These are phyloP conservation scores for Mortierella sp. DNA, from an alignment of 371 early-diverging fungal species.

Conservation along the genomic window DNA sequence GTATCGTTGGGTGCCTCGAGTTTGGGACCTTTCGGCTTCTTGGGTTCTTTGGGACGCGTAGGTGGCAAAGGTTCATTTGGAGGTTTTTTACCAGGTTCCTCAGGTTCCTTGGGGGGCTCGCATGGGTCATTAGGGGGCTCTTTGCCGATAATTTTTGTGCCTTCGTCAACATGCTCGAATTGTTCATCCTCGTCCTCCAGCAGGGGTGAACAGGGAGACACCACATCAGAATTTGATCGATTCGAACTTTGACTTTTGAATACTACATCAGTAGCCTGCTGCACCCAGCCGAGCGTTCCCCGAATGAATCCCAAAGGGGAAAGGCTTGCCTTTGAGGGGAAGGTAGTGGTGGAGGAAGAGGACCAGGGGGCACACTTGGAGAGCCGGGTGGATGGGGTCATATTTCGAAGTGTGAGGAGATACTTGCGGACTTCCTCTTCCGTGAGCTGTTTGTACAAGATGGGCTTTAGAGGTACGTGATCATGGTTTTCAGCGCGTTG, in stretches of 20 bases:
- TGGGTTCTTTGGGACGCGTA: background rate
- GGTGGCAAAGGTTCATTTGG: too few species aligned
- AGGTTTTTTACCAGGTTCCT: too few species aligned
- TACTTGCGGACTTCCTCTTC: constrained; percentile 19
- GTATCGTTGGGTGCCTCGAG: constrained; percentile 27
- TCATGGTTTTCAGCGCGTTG: background rate
- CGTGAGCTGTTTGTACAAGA: constrained; percentile 19
- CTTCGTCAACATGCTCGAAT: background rate
- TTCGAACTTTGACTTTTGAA: too few species aligned
- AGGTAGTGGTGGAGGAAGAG: too few species aligned
- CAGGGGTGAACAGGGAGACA: too few species aligned
- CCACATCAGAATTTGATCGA: too few species aligned
- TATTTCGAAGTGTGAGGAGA: constrained; percentile 11
- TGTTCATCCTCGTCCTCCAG: background rate
- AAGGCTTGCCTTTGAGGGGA: too few species aligned
- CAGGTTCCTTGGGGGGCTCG: constrained; percentile 9
- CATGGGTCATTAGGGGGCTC: background rate
- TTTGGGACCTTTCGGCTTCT: background rate
- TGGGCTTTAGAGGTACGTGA: background rate
- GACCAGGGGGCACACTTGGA: background rate
- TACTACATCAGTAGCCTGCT: too few species aligned
- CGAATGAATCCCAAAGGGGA: too few species aligned
- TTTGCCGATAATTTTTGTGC: background rate
- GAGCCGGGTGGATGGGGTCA: background rate
- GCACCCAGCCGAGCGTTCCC: too few species aligned